Evolutionary conservation across 768 basidiomycete genomes (phyloP), one percentile per base, ranked within the genome.

Genomic region (Podaxis rugospora): DNA sequence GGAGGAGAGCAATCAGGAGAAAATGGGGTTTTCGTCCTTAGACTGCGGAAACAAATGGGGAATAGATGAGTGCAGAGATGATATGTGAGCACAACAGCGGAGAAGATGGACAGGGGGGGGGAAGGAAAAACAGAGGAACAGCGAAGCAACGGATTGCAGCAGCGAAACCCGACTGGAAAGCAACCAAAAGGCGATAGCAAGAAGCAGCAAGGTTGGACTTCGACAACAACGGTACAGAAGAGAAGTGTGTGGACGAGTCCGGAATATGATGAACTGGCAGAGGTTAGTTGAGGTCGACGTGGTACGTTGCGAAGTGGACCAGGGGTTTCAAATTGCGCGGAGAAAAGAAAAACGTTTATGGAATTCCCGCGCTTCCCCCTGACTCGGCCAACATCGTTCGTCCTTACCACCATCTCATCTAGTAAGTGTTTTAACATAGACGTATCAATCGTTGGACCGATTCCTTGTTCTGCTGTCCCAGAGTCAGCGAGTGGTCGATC

Each of bases 261-360:
- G 75, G 72, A 76, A 73, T 73, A 71, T 27, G 35, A 36, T 23
- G 11, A 76, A 65, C 58, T 66, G 69, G 69, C 69, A 64, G 72
- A 55, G 39, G 13, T 13, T 16, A 21, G 47, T 0, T 37, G 47
- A 27, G 47, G 37, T 57, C 57, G 46, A 57, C 57, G 57, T 57
- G 57, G 57, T 57, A 37, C 21, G 57, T 57, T 57, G 57, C 46
- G 49, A 57, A 35, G 47, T 14, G 47, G 18, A 51, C 57, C 46
- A 36, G 23, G 6, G 13, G 52, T 57, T 42, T 59, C 57, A 59
- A 59, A 51, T 59, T 59, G 56, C 49, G 57, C 32, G 23, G 57
- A 44, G 16, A 32, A 16, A 35, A 28, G 42, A 53, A 46, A 52
- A 53, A 54, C 59, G 59, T 52, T 51, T 42, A 44, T 18, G 28